phyloP scores from a whole-genome alignment of 2,329 filamentous ascomycete genomes.

The Hymenoscyphus salicellus region DNA sequence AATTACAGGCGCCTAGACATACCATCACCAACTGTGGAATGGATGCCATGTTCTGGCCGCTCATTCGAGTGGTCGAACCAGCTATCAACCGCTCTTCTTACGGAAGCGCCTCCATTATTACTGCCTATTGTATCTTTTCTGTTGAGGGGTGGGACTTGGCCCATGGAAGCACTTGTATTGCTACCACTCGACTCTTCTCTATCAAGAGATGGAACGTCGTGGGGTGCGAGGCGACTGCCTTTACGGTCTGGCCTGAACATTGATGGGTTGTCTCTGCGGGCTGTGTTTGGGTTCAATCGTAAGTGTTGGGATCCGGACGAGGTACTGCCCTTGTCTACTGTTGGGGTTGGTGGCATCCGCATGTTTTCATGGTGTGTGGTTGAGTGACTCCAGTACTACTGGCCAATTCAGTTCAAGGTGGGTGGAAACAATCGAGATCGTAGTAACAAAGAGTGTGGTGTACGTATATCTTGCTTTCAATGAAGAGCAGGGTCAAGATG shows the following conservation, averaged over 20 bases:
- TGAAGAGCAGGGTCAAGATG: not conserved
- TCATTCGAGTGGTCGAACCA: conserved; percentile 33
- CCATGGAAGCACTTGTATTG: conserved; percentile 15
- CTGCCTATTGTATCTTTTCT: no score
- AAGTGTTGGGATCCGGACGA: not conserved
- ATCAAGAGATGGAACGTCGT: not conserved
- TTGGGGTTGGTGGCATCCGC: not conserved
- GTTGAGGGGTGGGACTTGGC: no score
- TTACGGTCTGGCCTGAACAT: not conserved
- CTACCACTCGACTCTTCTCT: not conserved
- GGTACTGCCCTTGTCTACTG: not conserved
- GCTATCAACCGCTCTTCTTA: conserved; percentile 17
- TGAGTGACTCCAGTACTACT: not conserved
- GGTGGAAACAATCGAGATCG: not conserved
- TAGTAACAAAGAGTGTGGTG: not conserved
- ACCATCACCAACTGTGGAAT: conserved; percentile 26
- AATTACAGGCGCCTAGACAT: conserved; percentile 9
- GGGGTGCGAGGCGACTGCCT: no score
- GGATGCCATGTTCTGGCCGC: conserved; percentile 17
- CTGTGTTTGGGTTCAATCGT: not conserved
- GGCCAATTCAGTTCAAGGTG: not conserved
- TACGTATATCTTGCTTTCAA: not conserved
- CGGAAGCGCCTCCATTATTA: conserved; percentile 19
- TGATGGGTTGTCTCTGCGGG: not conserved
- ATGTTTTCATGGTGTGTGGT: not conserved